A percentile compares a stretch with the other conserved stretches of the same genome.
Conservation (phyloP, 2,329 filamentous ascomycete genomes). For the Penicillium freii region DNA sequence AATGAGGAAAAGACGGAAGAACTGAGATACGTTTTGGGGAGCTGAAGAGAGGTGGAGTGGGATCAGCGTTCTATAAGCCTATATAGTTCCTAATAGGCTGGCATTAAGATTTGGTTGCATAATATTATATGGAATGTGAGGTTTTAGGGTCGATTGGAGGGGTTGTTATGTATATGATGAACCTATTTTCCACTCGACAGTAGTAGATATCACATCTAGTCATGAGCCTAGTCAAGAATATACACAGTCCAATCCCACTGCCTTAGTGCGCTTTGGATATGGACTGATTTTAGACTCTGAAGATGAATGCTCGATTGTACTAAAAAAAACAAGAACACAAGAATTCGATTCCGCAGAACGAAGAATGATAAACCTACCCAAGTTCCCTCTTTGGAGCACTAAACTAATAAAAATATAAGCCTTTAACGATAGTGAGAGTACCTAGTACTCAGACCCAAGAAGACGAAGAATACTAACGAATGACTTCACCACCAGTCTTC, state of each 20-base stretch:
- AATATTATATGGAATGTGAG: no score
- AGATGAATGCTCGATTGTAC: neutral
- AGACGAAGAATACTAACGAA: conserved; percentile 47
- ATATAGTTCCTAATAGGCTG: no score
- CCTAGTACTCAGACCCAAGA: conserved; percentile 1
- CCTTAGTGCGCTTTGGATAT: no score
- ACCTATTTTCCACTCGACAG: no score
- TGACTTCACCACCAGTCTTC: conserved; percentile 54
- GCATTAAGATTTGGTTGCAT: no score
- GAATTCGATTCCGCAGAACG: neutral
- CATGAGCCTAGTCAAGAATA: no score
- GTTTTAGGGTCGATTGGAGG: no score
- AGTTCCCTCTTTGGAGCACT: neutral
- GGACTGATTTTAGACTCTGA: no score
- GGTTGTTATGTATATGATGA: no score
- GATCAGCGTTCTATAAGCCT: neutral
- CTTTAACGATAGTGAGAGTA: conserved; percentile 2
- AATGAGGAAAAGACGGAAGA: neutral
- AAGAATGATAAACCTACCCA: neutral
- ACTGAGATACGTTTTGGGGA: neutral
- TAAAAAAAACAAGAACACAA: neutral
- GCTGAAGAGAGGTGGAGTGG: neutral
- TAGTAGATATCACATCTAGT: no score
- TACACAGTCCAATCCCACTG: no score
- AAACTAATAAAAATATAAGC: neutral